phyloP scores from a whole-genome alignment of 148 eudicot genomes.

The Hydrangea macrophylla region DNA sequence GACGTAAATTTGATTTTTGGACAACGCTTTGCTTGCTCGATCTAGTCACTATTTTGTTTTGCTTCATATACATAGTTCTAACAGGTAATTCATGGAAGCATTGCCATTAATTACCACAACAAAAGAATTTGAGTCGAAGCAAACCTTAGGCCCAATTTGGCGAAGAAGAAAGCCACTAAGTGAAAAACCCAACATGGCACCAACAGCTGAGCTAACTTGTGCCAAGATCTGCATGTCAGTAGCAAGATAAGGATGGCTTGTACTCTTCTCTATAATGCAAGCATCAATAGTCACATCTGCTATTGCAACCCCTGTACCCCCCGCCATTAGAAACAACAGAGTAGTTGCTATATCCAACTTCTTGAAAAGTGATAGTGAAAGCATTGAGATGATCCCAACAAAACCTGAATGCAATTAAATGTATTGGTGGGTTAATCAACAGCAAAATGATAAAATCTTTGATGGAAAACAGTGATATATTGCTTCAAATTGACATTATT shows the following conservation, averaged over 20 bases:
- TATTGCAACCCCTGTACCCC: constrained; percentile 30
- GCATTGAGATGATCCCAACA: constrained; percentile 25
- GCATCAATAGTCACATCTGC: constrained; percentile 42
- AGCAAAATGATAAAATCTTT: too few relatives aligned
- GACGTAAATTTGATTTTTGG: too few relatives aligned
- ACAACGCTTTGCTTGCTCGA: too few relatives aligned
- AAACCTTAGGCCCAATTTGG: constrained; percentile 28
- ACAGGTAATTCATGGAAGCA: too few relatives aligned
- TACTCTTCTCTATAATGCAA: constrained; percentile 40
- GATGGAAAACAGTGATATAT: too few relatives aligned
- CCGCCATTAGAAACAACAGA: constrained; percentile 20
- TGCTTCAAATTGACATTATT: too few relatives aligned
- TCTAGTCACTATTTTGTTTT: too few relatives aligned
- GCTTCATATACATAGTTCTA: too few relatives aligned
- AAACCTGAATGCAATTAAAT: too few relatives aligned
- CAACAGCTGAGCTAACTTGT: constrained; percentile 26
- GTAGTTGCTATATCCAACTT: constrained; percentile 20
- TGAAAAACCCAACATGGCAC: constrained; percentile 22
- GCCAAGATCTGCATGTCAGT: constrained; percentile 38
- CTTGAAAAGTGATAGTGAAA: constrained; percentile 17
- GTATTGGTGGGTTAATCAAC: too few relatives aligned
- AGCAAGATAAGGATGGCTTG: constrained; percentile 36
- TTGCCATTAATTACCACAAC: too few relatives aligned
- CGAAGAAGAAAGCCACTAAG: constrained; percentile 32
- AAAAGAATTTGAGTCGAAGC: too few relatives aligned